Evolutionary conservation across 257 asterid species (phyloP).

Genomic region (Petunia secreta): DNA sequence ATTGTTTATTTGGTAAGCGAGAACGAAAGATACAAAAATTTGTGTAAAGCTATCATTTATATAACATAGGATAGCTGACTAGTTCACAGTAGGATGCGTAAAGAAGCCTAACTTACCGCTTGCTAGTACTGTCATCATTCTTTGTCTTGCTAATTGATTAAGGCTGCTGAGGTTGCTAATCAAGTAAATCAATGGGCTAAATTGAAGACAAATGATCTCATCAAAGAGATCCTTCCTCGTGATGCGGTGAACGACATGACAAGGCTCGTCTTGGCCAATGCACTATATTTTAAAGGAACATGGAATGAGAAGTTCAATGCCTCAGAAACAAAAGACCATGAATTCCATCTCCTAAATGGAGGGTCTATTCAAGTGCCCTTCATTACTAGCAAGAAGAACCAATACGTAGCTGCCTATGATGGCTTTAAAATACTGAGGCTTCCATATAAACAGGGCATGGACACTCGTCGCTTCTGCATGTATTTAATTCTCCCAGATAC

Average conservation of each 20-base stretch:
- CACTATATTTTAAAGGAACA: slow-evolving; percentile 40
- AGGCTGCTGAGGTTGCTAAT: slow-evolving; percentile 36
- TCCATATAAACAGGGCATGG: slow-evolving; percentile 35
- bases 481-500: slow-evolving; percentile 43
- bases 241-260: slow-evolving; percentile 25
- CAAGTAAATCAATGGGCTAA: slow-evolving; percentile 44
- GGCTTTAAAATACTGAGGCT: slow-evolving; percentile 40
- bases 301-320: slow-evolving; percentile 40
- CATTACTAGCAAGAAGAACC: slow-evolving; percentile 41
- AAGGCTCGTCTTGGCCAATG: slow-evolving; percentile 41
- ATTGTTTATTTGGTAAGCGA: too few species aligned
- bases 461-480: slow-evolving; percentile 38
- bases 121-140: not conserved
- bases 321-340: slow-evolving; percentile 29
- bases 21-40: too few species aligned
- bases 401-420: slow-evolving; percentile 21
- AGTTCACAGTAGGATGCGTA: too few species aligned
- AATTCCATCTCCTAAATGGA: slow-evolving; percentile 35
- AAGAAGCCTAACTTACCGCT: too few species aligned
- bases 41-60: too few species aligned
- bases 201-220: slow-evolving; percentile 34
- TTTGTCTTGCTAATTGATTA: slow-evolving; percentile 33
- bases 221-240: slow-evolving; percentile 40
- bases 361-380: slow-evolving; percentile 30
- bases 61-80: too few species aligned